Base-by-base conservation (phyloP, 192 early-diverging fungal species). In the Coemansia nantahalensis region DNA sequence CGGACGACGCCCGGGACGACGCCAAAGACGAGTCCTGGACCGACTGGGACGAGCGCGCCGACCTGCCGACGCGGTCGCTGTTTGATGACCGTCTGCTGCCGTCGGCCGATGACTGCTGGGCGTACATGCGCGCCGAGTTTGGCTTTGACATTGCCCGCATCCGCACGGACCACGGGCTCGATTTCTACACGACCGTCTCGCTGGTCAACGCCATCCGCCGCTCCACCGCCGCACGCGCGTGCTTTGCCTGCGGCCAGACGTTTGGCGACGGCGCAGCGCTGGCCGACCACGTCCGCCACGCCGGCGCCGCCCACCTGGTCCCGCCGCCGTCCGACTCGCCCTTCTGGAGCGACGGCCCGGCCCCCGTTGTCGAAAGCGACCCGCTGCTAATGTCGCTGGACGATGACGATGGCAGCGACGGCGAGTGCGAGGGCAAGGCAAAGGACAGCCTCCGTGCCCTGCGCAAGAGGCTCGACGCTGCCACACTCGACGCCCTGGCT, bases 161-260 rank as follows among this genome's bases (percentile, higher is more conserved):
- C 18, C 71, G 81, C 51, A 47, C 62, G 21, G 42, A 61, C 8
- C 42, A 58, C 57, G 81, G 48, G 14, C 77, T 93, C 26, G 86
- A 92, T 59, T 91, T 97, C 50, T 93, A 97, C 80, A 74, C 78
- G 49, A 87, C 86, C 5, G 85, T 97, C 33, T 59, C 74, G 6
- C 69, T 95, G 48, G 87, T 97, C 78, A 97, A 97, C 65, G 89
- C 83, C 46, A 83, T 94, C 51, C 85, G 94, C 24, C 75, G 76
- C 9, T 80, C 80, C 54, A 80, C 90, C 3, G 81, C 81, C 19
- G 51, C 68, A 3, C 69, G 58, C 39, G 48, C 68, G 5, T 94
- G 94, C 63, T 91, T 86, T 63, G 82, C 82, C 12, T 97, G 94
- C 56, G 33, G 51, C 11, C 39, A 52, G 30, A 41, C 23, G 1